Evolutionary conservation across 208 protist genomes (phyloP).

Genomic region (Trypanosomatidae sp.): DNA sequence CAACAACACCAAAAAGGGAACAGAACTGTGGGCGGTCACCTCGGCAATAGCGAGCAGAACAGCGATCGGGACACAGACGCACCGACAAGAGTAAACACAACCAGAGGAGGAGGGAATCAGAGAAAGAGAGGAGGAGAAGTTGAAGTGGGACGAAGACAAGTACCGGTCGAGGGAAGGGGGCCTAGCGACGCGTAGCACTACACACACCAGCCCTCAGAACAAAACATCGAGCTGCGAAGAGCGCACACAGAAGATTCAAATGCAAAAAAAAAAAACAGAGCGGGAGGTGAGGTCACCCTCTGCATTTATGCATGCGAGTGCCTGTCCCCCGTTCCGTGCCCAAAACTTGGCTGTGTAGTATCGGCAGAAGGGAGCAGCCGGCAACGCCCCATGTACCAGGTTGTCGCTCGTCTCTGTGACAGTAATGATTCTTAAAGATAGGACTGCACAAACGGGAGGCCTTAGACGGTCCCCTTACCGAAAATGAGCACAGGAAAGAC

Average conservation of each 20-base stretch:
- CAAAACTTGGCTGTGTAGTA: not conserved
- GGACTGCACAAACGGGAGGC: not conserved
- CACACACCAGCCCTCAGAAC: not conserved
- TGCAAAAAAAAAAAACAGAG: not conserved
- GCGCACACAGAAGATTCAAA: not conserved
- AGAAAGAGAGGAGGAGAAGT: constrained; percentile 8
- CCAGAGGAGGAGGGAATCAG: constrained; percentile 3
- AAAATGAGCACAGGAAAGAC: not conserved
- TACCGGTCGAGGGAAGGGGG: not conserved
- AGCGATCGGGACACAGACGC: not conserved
- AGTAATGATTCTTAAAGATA: not conserved
- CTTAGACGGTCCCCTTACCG: not conserved
- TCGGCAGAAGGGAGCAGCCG: not conserved
- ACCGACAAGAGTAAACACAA: not conserved
- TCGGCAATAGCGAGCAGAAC: not conserved
- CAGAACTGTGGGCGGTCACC: not conserved
- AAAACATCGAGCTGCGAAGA: not conserved
- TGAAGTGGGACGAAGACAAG: not conserved
- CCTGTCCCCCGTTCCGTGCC: not conserved
- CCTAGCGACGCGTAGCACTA: not conserved
- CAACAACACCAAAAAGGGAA: not conserved
- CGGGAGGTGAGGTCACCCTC: not conserved
- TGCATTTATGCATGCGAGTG: not conserved
- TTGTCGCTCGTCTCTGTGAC: not conserved
- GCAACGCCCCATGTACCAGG: too few relatives aligned